Percentiles rank a stretch among this genome's conserved stretches.
These are phyloP conservation scores for Kwoniella bestiolae DNA, from an alignment of 768 basidiomycete species.

Conservation along the genomic window DNA sequence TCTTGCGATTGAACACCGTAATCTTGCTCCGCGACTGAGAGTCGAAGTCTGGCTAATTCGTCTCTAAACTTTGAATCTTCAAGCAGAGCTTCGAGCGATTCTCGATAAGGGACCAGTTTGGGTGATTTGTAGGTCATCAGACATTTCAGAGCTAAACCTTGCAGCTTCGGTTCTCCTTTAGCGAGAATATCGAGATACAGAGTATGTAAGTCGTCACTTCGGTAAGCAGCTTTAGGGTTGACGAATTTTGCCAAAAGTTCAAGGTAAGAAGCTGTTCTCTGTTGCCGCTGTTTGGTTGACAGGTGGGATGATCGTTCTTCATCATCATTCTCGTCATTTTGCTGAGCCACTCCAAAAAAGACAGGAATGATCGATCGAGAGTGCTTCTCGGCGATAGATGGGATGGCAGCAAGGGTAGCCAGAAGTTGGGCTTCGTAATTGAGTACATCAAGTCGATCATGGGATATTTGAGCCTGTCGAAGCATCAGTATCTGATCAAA, in stretches of 20 bases:
- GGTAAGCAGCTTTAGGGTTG: conserved; percentile 87
- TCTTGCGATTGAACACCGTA: conserved; percentile 26
- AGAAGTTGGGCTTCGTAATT: conserved; percentile 85
- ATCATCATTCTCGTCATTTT: conserved; percentile 29
- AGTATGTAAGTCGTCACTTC: conserved; percentile 67
- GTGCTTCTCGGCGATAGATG: conserved; percentile 79
- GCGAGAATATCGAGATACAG: conserved; percentile 78
- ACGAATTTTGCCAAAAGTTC: conserved; percentile 83
- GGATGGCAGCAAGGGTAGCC: conserved; percentile 68
- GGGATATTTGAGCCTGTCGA: conserved; percentile 56
- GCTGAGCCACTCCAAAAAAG: conserved; percentile 65
- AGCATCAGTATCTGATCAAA: background rate
- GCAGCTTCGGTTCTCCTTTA: conserved; percentile 79
- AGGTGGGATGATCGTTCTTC: conserved; percentile 37
- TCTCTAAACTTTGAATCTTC: conserved; percentile 91
- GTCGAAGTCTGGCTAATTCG: conserved; percentile 72
- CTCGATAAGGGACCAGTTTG: conserved; percentile 64
- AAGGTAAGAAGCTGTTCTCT: conserved; percentile 71
- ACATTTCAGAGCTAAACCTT: conserved; percentile 75
- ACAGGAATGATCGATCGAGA: conserved; percentile 83
- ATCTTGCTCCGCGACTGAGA: conserved; percentile 61
- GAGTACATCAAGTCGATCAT: conserved; percentile 68
- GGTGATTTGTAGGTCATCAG: conserved; percentile 79
- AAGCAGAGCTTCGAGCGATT: conserved; percentile 71
- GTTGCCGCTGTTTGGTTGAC: conserved; percentile 47